Evolutionary conservation across 1,139 yeast genomes (phyloP).

Genomic region (Protomyces lactucae-debilis): DNA sequence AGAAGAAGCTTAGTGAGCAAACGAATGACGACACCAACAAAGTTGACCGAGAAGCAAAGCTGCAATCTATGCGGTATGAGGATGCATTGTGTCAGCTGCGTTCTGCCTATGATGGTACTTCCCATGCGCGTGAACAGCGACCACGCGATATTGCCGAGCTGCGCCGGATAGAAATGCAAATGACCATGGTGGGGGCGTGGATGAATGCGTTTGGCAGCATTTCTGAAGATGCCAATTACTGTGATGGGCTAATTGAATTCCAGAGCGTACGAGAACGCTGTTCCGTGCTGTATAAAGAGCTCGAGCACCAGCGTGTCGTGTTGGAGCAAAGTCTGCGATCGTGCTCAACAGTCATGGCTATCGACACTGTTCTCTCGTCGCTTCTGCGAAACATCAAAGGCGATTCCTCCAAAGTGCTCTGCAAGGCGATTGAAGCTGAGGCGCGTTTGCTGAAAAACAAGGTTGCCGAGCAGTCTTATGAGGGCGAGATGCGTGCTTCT

Average conservation of each 20-base stretch:
- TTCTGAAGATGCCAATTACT: constrained; percentile 4
- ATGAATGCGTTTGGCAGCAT: constrained; percentile 9
- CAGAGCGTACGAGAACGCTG: constrained; percentile 6
- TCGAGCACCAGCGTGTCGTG: constrained; percentile 11
- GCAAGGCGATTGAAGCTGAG: constrained; percentile 24
- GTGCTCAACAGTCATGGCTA: constrained; percentile 20
- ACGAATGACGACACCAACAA: constrained; percentile 10
- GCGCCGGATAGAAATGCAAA: constrained; percentile 6
- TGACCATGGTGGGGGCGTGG: constrained; percentile 12
- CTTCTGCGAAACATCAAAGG: constrained; percentile 20
- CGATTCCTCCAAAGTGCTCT: constrained; percentile 3
- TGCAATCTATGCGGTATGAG: constrained; percentile 14
- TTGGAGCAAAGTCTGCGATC: constrained; percentile 17
- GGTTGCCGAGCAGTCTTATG: constrained; percentile 11
- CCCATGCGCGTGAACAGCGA: constrained; percentile 4
- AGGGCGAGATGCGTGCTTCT: constrained; percentile 13
- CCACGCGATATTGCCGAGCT: constrained; percentile 11
- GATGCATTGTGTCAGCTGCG: constrained; percentile 15
- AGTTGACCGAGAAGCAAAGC: constrained; percentile 13
- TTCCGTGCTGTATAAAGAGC: background rate
- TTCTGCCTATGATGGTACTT: constrained; percentile 12
- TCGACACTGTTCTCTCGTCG: constrained; percentile 14
- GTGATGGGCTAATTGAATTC: constrained; percentile 13
- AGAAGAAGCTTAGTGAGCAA: constrained; percentile 39
- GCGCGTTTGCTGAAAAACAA: constrained; percentile 7